Base-by-base conservation (phyloP, 2,329 filamentous ascomycete species). In the Escovopsis weberi region DNA sequence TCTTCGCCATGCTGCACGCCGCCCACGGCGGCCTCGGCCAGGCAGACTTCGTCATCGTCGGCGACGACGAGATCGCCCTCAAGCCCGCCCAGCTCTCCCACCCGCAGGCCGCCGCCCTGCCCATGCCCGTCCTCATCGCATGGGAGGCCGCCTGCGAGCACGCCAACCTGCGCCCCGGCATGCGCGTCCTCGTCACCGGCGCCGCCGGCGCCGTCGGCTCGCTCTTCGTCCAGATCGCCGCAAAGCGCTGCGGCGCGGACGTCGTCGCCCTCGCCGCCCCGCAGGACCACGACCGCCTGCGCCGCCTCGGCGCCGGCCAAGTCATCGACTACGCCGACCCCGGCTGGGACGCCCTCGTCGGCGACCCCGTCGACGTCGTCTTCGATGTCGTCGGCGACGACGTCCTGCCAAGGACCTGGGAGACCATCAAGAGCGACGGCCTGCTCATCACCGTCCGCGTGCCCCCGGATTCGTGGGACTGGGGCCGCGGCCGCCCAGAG, bases 371-470 rank as follows among this genome's bases (percentile, higher is more conserved):
- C 4, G 58, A 60, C 36, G 47, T 51, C 0, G 53, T 61, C 2
- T 47, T 62, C 12, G 60, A 62, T 40, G 57, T 56, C 0, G 59
- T 55, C 4, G 58, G 59, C 0, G 50, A 52, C 2, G 47, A 51
- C 6, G 43, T 56, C 1, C 38, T 64, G 19, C 28, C 43, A 1
- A 58, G 52, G 37, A 38, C 51, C 0, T 64, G 60, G 60, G 41
- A 47, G 12, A 46, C 48, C 0, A 50, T 65, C 3, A 58, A 57
- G 34, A 40, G 44, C 2, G 43, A 50, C 11, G 62, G 60, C 0
- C 44, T 44, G 0, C 55, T 64, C 9, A 50, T 65, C 0, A 63
- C 62, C 0, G 53, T 65, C 0, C 59, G 50, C 2, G 61, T 61
- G 37, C 59, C 60, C 6, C 50, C 58, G 0, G 58, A 59, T 0